phyloP scores from a whole-genome alignment of 2,329 filamentous ascomycete species.

The Verticillium zaregamsianum region DNA sequence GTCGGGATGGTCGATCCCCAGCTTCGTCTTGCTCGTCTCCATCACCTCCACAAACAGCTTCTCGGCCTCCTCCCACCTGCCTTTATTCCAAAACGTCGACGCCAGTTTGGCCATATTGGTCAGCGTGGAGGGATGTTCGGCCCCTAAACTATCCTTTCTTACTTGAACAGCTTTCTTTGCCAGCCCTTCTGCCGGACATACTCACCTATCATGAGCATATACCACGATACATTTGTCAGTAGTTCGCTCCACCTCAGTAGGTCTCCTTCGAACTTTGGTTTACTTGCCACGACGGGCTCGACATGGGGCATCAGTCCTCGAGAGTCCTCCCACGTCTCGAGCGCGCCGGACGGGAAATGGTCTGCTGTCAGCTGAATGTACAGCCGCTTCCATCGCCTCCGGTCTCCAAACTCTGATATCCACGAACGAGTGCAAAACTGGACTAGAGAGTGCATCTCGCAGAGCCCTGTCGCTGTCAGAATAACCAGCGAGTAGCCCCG shows the following conservation, averaged over 20 bases:
- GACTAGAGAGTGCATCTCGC: conserved; percentile 39
- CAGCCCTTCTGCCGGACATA: conserved; percentile 2
- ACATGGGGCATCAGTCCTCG: conserved; percentile 13
- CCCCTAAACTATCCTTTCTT: neutral
- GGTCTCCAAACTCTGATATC: conserved; percentile 9
- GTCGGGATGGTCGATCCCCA: no score
- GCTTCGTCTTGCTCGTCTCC: no score
- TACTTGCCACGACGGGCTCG: conserved; percentile 1
- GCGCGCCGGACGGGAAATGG: conserved; percentile 10
- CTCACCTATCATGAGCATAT: conserved; percentile 3
- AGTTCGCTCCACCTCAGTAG: neutral
- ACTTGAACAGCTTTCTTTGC: neutral
- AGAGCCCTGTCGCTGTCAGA: conserved; percentile 16
- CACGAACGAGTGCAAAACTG: conserved; percentile 17
- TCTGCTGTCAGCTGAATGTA: conserved; percentile 8
- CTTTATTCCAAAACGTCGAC: no score
- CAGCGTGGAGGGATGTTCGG: no score
- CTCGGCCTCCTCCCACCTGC: no score
- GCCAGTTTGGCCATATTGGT: no score
- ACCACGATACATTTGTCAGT: conserved; percentile 7
- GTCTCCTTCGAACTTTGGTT: neutral
- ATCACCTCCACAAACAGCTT: no score
- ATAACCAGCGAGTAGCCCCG: conserved; percentile 31
- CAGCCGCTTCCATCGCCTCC: conserved; percentile 3
- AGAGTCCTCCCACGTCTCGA: conserved; percentile 10